phyloP scores from a whole-genome alignment of 129 eudicot genomes.

The Artemisia argyi region DNA sequence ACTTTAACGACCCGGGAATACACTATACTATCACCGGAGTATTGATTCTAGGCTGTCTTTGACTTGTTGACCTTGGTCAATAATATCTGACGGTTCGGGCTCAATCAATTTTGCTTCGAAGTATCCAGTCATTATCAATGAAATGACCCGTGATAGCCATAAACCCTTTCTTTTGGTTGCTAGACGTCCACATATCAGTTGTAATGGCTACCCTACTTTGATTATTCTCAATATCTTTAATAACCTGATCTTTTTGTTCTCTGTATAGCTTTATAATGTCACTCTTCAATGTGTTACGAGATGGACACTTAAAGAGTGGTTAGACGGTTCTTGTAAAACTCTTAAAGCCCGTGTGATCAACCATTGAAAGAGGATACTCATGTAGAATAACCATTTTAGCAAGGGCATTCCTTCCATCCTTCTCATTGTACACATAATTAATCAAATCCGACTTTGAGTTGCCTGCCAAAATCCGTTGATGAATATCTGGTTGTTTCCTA shows the following conservation, averaged over 20 bases:
- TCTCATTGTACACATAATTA: too few species aligned
- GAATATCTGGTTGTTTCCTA: too few species aligned
- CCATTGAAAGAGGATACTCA: constrained; percentile 4
- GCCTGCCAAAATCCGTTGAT: background rate
- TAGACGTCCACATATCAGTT: constrained; percentile 2
- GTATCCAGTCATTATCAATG: background rate
- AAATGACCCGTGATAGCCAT: background rate
- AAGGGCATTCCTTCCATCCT: too few species aligned
- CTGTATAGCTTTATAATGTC: background rate
- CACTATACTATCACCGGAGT: too few species aligned
- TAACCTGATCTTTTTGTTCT: background rate
- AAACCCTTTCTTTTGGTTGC: constrained; percentile 13
- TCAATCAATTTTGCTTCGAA: background rate
- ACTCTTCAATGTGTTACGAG: background rate
- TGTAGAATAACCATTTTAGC: background rate
- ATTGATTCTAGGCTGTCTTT: too few species aligned
- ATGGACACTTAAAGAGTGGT: background rate
- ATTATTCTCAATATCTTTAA: too few species aligned
- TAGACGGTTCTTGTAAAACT: background rate
- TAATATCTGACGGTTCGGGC: too few species aligned
- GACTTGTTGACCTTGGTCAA: too few species aligned
- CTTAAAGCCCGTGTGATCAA: background rate
- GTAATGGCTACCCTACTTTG: background rate
- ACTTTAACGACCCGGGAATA: too few species aligned
- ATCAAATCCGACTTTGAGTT: background rate